These are phyloP conservation scores for Clonostachys rhizophaga DNA, from an alignment of 2,329 filamentous ascomycete species.

Conservation along the genomic window DNA sequence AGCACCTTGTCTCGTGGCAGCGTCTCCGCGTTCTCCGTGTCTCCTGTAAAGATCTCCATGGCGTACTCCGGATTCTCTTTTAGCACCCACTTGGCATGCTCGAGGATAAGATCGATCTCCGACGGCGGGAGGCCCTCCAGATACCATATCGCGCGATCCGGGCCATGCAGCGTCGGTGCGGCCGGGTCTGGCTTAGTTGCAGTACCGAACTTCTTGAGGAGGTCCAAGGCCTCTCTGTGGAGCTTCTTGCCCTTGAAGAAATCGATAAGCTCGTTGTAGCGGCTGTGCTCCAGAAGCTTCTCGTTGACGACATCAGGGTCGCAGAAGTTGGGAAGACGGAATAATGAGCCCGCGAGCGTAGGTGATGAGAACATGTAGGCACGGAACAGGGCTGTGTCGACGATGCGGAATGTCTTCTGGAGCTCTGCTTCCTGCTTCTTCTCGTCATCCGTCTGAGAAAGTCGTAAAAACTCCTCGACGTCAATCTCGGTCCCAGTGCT, in stretches of 20 bases:
- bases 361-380: slow-evolving; percentile 92
- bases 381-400: slow-evolving; percentile 92
- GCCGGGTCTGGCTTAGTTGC: slow-evolving; percentile 43
- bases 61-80: slow-evolving; percentile 66
- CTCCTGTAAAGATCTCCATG: slow-evolving; percentile 90
- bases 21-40: slow-evolving; percentile 92
- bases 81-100: slow-evolving; percentile 88
- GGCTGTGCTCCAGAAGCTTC: slow-evolving; percentile 79
- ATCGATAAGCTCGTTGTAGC: slow-evolving; percentile 93
- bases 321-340: slow-evolving; percentile 95
- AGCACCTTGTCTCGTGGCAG: slow-evolving; percentile 74
- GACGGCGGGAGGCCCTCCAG: slow-evolving; percentile 85
- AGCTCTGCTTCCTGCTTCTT: slow-evolving; percentile 67
- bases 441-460: slow-evolving; percentile 39
- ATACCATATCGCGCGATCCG: slow-evolving; percentile 80
- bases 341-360: slow-evolving; percentile 79
- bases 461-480: slow-evolving; percentile 39
- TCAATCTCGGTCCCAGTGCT: slow-evolving; percentile 44
- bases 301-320: slow-evolving; percentile 94
- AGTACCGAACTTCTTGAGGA: slow-evolving; percentile 77
- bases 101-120: slow-evolving; percentile 83
- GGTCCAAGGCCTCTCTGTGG: slow-evolving; percentile 78
- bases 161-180: slow-evolving; percentile 64
- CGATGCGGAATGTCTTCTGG: slow-evolving; percentile 71
- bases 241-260: slow-evolving; percentile 95